phyloP scores from a whole-genome alignment of 345 rosid genomes.

The Citrus reticulata region DNA sequence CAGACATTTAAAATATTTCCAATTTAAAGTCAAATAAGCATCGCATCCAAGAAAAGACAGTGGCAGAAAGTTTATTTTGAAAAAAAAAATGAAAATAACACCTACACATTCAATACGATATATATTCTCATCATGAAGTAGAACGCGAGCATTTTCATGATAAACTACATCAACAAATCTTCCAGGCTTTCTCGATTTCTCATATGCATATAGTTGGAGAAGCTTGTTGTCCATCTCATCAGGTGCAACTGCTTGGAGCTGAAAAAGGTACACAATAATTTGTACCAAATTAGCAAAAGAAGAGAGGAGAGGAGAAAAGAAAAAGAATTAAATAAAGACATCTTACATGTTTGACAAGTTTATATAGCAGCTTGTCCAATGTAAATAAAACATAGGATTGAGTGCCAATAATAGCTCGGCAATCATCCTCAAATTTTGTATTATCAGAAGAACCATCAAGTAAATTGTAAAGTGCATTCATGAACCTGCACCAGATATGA shows the following conservation, averaged over 20 bases:
- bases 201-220: constrained; percentile 76
- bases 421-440: constrained; percentile 93
- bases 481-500: constrained; percentile 52
- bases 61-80: not conserved
- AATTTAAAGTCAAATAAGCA: not conserved
- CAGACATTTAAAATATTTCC: not conserved
- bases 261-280: constrained; percentile 16
- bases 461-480: constrained; percentile 84
- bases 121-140: constrained; percentile 82
- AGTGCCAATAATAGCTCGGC: constrained; percentile 93
- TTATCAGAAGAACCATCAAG: constrained; percentile 95
- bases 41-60: not conserved
- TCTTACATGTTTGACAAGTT: constrained; percentile 86
- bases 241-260: constrained; percentile 83
- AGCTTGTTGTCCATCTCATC: constrained; percentile 94
- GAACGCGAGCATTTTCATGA: constrained; percentile 79
- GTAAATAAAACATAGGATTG: constrained; percentile 95
- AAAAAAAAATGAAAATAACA: not conserved
- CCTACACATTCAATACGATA: constrained; percentile 95
- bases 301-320: not conserved
- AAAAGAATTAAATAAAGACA: not conserved
- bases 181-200: constrained; percentile 72
- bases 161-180: constrained; percentile 66
- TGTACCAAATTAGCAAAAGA: not conserved
- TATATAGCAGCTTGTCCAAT: constrained; percentile 85